Evolutionary conservation across 2,329 filamentous ascomycete genomes (phyloP).

Genomic region (Neurospora sp.): DNA sequence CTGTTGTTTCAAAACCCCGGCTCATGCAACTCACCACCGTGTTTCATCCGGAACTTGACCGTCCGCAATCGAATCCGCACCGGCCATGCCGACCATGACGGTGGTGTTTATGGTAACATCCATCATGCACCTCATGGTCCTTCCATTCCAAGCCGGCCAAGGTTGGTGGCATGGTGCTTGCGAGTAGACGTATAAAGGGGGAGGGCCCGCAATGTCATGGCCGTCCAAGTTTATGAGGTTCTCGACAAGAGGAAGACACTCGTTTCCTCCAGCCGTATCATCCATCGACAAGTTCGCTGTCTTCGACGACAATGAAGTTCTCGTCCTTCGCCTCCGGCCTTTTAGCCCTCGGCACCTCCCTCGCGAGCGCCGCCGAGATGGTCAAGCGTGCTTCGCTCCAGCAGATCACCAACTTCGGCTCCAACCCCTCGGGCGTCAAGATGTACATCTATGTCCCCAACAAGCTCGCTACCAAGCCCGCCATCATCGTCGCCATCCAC

Average conservation of each 20-base stretch:
- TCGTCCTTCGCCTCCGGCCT: conserved; percentile 11
- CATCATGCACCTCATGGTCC: background rate
- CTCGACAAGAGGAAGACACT: background rate
- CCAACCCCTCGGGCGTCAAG: conserved; percentile 19
- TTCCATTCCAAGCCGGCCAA: background rate
- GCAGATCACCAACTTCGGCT: conserved; percentile 21
- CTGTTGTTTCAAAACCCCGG: background rate
- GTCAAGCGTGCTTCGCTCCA: conserved; percentile 18
- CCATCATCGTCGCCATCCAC: conserved; percentile 45
- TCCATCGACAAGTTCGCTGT: background rate
- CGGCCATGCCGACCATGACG: background rate
- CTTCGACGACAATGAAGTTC: conserved; percentile 12
- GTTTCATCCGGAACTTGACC: conserved; percentile 8
- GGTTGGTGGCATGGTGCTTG: background rate
- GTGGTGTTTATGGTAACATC: background rate
- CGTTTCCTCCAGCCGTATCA: background rate
- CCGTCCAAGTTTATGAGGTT: background rate
- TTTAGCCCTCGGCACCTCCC: conserved; percentile 13
- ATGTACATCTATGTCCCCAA: conserved; percentile 27
- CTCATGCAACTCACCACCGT: background rate
- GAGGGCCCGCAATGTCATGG: background rate
- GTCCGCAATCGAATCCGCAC: conserved; percentile 4
- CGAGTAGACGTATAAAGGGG: background rate
- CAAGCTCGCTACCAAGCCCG: conserved; percentile 30
- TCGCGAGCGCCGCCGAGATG: conserved; percentile 12